Base-by-base conservation (phyloP, 306 rosid species). In the Cyclanthera cordifolia region DNA sequence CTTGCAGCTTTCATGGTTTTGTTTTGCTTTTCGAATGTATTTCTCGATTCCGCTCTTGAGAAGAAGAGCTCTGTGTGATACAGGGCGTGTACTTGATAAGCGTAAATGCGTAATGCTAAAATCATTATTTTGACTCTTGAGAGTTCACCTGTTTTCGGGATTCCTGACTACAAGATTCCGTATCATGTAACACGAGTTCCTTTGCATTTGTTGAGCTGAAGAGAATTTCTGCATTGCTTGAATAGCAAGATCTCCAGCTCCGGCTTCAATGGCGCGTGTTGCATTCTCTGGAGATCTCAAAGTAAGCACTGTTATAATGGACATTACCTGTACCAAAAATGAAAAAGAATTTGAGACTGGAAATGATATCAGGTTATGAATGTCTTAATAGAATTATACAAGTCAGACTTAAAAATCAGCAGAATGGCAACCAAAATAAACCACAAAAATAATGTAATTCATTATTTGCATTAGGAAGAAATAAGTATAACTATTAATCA, bases 201-300 rank as follows among this genome's bases (percentile, higher is more conserved):
- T 87, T 78, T 90, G 99, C 96, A 93, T 71, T 78, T 71, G 95
- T 70, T 83, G 88, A n/a, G 96, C 95, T 1, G 80, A 71, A 20
- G 95, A 90, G 72, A 83, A 90, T 48, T 83, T 84, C 75, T 90
- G 79, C 99, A 93, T 93, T 39, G 96, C 83, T 76, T 87, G 96
- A 66, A 90, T 79, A 7, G 94, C 96, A 70, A 87, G 90, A 77
- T 90, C 99, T 57, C 99, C 94, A 4, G 95, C 91, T 10, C 95
- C 96, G 70, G 96, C 95, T 93, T 93, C 96, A 53, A 90, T 46
- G 61, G 96, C 99, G 8, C 76, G 82, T n/a, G 90, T 82, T 16
- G 98, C 96, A 74, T 85, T 89, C 56, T 89, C 95, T 2, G 98
- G 96, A 25, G 87, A 78, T 84, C 98, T 86, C 74, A 93, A 79